These are phyloP conservation scores for barley (Hordeum vulgare) DNA, from an alignment of 176 grass and related monocot genomes.

Conservation along the genomic window MorexV3_pseudomolecules_assembly NC_058524.1:4405076-4405575, in stretches of 20 bases:
- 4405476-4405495: slow-evolving; percentile 29
- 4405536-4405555: slow-evolving; percentile 14
- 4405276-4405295: background rate
- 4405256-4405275: background rate
- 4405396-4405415: background rate
- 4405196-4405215: background rate
- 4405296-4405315: slow-evolving; percentile 36
- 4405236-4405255: slow-evolving; percentile 7
- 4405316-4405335: slow-evolving; percentile 20
- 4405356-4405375: slow-evolving; percentile 13
- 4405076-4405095: no score
- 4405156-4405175: no score
- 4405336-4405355: slow-evolving; percentile 1
- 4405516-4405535: slow-evolving; percentile 24
- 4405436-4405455: background rate
- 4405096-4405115: no score
- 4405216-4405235: background rate
- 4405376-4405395: slow-evolving; percentile 26
- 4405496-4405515: slow-evolving; percentile 1
- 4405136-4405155: no score
- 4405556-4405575: slow-evolving; percentile 43
- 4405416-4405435: slow-evolving; percentile 14
- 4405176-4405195: no score
- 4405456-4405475: background rate
- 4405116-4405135: no score